Percentiles rank a stretch among this genome's conserved stretches.
phyloP scores from a whole-genome alignment of 164 flowering plant species.

The Berberis thunbergii region DNA sequence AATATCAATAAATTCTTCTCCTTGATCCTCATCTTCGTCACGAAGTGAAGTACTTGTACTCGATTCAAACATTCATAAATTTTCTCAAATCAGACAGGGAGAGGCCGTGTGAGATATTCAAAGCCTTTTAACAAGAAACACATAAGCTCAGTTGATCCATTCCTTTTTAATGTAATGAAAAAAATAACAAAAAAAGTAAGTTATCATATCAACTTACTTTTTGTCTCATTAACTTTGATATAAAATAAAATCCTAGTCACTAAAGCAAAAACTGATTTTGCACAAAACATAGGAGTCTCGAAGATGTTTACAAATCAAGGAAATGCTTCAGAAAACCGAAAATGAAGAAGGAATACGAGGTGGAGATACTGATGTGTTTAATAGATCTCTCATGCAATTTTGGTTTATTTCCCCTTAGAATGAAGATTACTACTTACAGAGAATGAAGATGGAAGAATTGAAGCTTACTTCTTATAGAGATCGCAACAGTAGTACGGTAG shows the following conservation, averaged over 20 bases:
- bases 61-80: conserved; percentile 79
- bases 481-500: too few relatives aligned
- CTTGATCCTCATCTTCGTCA: too few relatives aligned
- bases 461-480: too few relatives aligned
- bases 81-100: conserved; percentile 81
- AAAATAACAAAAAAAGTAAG: conserved; percentile 58
- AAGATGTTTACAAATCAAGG: conserved; percentile 45
- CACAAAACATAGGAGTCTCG: conserved; percentile 76
- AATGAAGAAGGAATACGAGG: conserved; percentile 39
- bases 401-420: too few relatives aligned
- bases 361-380: conserved; percentile 59
- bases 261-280: conserved; percentile 6
- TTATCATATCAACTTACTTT: neutral
- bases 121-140: conserved; percentile 39
- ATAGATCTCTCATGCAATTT: conserved; percentile 25
- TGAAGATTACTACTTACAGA: too few relatives aligned
- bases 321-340: conserved; percentile 54
- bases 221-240: neutral
- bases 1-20: too few relatives aligned
- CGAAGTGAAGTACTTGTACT: conserved; percentile 7
- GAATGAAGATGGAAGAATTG: too few relatives aligned
- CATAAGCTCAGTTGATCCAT: conserved; percentile 41
- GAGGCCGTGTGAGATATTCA: conserved; percentile 37
- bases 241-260: neutral
- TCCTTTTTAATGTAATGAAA: conserved; percentile 46